A percentile compares a stretch with the other conserved stretches of the same genome.
These are phyloP conservation scores for Quercus berberidifolia DNA, from an alignment of 306 rosid species.

Conservation along the genomic window DNA sequence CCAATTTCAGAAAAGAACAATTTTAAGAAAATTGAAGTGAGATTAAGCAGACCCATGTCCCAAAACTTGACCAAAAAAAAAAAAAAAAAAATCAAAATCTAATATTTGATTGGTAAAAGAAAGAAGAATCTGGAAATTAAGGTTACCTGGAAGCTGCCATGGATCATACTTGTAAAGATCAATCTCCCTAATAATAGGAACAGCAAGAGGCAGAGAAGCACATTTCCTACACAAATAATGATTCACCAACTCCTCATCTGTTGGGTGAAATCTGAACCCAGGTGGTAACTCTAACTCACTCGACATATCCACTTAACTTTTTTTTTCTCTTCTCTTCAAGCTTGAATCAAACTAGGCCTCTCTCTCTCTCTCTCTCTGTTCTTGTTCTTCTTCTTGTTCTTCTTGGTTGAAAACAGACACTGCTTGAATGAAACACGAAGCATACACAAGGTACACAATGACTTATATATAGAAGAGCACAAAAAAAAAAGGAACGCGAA, in stretches of 20 bases:
- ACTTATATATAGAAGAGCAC: no score
- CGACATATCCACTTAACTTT: conserved; percentile 30
- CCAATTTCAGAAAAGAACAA: background rate
- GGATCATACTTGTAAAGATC: conserved; percentile 91
- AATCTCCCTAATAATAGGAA: conserved; percentile 75
- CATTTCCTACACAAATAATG: conserved; percentile 77
- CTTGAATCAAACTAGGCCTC: background rate
- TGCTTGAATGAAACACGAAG: no score
- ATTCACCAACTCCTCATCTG: conserved; percentile 83
- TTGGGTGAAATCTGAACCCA: conserved; percentile 94
- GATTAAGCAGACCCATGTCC: background rate
- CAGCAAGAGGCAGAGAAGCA: conserved; percentile 58
- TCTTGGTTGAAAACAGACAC: no score
- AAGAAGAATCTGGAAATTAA: background rate
- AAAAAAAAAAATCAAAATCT: background rate
- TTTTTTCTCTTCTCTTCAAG: background rate
- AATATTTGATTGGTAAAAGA: background rate
- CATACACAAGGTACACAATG: no score
- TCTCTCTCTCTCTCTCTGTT: background rate
- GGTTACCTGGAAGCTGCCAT: conserved; percentile 87
- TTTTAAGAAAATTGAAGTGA: background rate
- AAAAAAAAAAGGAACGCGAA: no score
- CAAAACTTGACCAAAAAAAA: background rate
- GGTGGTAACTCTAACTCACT: conserved; percentile 65
- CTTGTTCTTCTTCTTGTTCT: background rate